phyloP scores from a whole-genome alignment of 208 protist species.

The Trypanosoma congolense region DNA sequence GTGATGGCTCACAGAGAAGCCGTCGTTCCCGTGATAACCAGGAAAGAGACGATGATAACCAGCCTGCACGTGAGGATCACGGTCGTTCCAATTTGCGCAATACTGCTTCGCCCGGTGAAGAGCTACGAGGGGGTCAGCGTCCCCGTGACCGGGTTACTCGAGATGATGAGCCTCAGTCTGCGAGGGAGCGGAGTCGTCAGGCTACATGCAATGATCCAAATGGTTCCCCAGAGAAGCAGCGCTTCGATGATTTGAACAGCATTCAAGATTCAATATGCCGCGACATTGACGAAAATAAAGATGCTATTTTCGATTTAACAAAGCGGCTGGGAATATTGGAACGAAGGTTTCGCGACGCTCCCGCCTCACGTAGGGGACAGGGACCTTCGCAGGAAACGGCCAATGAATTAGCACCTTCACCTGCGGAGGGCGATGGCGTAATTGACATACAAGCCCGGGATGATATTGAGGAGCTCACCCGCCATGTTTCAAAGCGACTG shows the following conservation, averaged over 20 bases:
- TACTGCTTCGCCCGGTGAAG: background rate
- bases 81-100: slow-evolving; percentile 1
- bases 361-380: too few species aligned
- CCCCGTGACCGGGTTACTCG: too few species aligned
- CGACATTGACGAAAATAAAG: background rate
- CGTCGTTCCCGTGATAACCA: background rate
- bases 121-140: background rate
- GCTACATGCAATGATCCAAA: too few species aligned
- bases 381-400: background rate
- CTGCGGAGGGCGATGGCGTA: slow-evolving; percentile 8
- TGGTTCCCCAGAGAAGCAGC: too few species aligned
- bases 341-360: slow-evolving; percentile 2
- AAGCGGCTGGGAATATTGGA: slow-evolving; percentile 1
- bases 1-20: slow-evolving; percentile 11
- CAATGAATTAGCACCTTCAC: background rate
- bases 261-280: too few species aligned
- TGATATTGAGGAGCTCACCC: slow-evolving; percentile 67
- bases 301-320: background rate
- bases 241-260: too few species aligned
- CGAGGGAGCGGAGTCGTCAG: too few species aligned
- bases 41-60: slow-evolving; percentile 1
- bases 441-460: slow-evolving; percentile 60
- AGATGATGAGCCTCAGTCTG: too few species aligned
- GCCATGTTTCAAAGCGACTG: slow-evolving; percentile 61
- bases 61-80: slow-evolving; percentile 5